Evolutionary conservation across 768 basidiomycete genomes (phyloP), one percentile per base, ranked within the genome.

Genomic region (Agrocybe pediades): DNA sequence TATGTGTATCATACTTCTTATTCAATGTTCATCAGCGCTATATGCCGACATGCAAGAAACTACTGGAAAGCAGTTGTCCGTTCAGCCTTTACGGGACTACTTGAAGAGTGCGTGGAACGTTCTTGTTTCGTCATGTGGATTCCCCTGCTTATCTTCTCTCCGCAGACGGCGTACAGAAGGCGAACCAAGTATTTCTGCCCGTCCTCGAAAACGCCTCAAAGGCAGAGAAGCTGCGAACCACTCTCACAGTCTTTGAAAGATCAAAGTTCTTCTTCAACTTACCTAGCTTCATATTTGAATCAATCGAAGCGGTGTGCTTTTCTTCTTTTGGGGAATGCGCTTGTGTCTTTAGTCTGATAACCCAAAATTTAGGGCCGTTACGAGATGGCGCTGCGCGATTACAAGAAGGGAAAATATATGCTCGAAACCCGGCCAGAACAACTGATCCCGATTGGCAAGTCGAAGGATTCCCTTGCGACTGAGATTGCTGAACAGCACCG

Each of bases 251-350:
- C 17, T 98, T 99, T 59, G 96, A 98, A 61, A 83, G 94, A 40
- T 95, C 92, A 46, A 96, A 95, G 63, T 99, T 98, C 80, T 92
- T 98, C 71, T 98, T 98, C 81, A 98, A 96, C 64, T 80, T 99
- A n/a, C 96, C 97, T 0, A 88, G 89, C 25, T 87, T 88, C 42
- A 83, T 99, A 20, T 80, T 90, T 20, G 96, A 95, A 65, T 88
- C 83, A 16, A 89, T 98, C 48, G 90, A 96, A 68, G 88, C 88
- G 53, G 95, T 95, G 65, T 61, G 86, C n/a, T 21, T n/a, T 26
- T 6, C 39, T 27, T 41, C 49, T 53, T 20, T 5, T 41, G 30
- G 53, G 41, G 44, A 36, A 49, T 29, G 9, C 33, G 11, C 49
- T 27, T 6, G 15, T 48, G 29, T 29, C 21, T 26, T 25, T 43